phyloP scores from a whole-genome alignment of 768 basidiomycete genomes.

The Russula abietina region DNA sequence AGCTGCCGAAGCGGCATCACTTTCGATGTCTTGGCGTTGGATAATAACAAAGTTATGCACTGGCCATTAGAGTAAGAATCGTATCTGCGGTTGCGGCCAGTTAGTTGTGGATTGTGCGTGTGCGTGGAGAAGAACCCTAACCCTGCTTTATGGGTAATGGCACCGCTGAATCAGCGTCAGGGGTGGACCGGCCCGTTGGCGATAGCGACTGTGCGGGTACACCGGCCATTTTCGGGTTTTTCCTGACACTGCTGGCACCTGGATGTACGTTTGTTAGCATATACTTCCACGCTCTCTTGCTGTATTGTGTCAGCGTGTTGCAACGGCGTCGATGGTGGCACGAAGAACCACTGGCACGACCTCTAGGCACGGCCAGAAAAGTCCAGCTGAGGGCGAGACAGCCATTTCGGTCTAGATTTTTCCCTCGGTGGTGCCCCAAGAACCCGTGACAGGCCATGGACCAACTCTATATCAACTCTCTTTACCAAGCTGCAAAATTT shows the following conservation, averaged over 20 bases:
- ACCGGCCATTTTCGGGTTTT: too few species aligned
- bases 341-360: too few species aligned
- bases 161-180: too few species aligned
- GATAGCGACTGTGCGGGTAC: too few species aligned
- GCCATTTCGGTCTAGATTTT: not conserved
- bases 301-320: too few species aligned
- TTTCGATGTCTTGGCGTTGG: not conserved
- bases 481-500: not conserved
- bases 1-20: not conserved
- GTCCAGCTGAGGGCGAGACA: not conserved
- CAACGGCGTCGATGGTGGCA: not conserved
- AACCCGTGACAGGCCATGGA: not conserved
- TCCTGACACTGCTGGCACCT: too few species aligned
- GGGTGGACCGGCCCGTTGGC: too few species aligned
- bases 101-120: too few species aligned
- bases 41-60: not conserved
- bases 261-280: too few species aligned
- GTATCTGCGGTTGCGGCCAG: too few species aligned
- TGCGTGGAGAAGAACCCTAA: not conserved
- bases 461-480: conserved; percentile 12
- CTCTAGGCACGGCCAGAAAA: not conserved
- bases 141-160: not conserved
- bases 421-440: not conserved
- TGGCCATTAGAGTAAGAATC: not conserved
- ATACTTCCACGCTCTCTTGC: too few species aligned